Percentiles rank a stretch among this genome's conserved stretches.
phyloP scores from a whole-genome alignment of 345 rosid species.

The Iberis pinnata region DNA sequence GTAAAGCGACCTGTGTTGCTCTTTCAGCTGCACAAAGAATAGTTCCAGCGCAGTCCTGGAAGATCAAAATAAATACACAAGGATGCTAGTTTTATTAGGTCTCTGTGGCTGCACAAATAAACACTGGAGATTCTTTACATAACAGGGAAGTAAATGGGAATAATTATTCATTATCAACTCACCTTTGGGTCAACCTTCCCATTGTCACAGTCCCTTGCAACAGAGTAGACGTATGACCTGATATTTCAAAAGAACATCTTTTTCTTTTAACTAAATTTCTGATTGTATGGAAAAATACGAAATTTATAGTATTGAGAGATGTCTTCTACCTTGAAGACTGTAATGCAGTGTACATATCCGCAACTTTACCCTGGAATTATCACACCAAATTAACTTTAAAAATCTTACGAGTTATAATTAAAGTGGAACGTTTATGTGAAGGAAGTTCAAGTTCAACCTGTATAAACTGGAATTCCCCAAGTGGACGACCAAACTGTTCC shows the following conservation, averaged over 20 bases:
- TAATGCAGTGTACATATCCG: slow-evolving; percentile 84
- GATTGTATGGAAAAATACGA: not conserved
- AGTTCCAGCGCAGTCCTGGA: slow-evolving; percentile 90
- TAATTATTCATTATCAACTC: not conserved
- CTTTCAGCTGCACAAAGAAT: slow-evolving; percentile 92
- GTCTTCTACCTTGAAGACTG: slow-evolving; percentile 71
- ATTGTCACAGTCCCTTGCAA: slow-evolving; percentile 71
- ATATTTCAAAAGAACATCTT: slow-evolving; percentile 17
- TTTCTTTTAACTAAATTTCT: not conserved
- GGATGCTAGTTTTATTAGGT: not conserved
- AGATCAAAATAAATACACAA: slow-evolving; percentile 10
- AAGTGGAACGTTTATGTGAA: slow-evolving; percentile 7
- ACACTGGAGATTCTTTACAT: not conserved
- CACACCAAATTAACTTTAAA: not conserved
- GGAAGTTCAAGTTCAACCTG: slow-evolving; percentile 46
- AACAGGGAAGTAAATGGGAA: not conserved
- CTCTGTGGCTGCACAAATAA: not conserved
- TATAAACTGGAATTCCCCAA: slow-evolving; percentile 87
- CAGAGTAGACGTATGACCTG: slow-evolving; percentile 85
- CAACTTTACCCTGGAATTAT: slow-evolving; percentile 73
- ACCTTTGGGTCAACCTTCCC: slow-evolving; percentile 83
- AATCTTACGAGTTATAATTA: not conserved
- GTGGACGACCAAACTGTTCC: slow-evolving; percentile 84
- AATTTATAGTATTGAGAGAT: not conserved
- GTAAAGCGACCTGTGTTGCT: slow-evolving; percentile 93